These are phyloP conservation scores for Acanthamoeba rhysodes DNA, from an alignment of 208 protist species.

Conservation along the genomic window DNA sequence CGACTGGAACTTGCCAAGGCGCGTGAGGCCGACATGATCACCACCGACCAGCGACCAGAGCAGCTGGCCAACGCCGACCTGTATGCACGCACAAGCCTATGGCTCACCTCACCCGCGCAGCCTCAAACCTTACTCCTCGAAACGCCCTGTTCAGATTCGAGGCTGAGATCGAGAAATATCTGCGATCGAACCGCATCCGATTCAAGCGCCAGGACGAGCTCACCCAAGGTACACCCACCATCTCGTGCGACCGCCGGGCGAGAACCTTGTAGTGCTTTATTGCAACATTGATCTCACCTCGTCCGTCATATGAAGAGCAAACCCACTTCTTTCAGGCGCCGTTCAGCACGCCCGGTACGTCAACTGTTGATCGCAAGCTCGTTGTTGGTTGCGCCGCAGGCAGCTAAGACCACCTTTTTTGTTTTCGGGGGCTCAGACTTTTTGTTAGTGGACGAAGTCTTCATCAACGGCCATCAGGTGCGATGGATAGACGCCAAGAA, in stretches of 20 bases:
- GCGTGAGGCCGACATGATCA: not conserved
- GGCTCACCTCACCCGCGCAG: too few relatives aligned
- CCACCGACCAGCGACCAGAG: not conserved
- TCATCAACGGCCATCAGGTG: slow-evolving; percentile 7
- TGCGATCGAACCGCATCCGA: not conserved
- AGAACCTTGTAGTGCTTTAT: too few relatives aligned
- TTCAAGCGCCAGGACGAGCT: slow-evolving; percentile 13
- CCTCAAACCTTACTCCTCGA: too few relatives aligned
- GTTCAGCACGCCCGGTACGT: slow-evolving; percentile 17
- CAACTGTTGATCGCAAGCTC: too few relatives aligned
- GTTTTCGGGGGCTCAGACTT: not conserved
- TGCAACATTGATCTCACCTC: too few relatives aligned
- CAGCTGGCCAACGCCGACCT: not conserved
- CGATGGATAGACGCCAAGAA: slow-evolving; percentile 31
- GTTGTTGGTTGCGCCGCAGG: too few relatives aligned
- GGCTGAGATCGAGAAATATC: not conserved
- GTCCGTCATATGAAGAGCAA: not conserved
- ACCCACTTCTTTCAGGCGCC: not conserved
- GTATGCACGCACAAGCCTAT: not conserved
- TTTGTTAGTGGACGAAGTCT: not conserved
- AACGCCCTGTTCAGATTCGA: not conserved
- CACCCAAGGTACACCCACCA: not conserved
- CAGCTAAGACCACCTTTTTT: too few relatives aligned
- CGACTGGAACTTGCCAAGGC: not conserved
- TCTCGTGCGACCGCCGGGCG: too few relatives aligned